Evolutionary conservation across 2,329 filamentous ascomycete genomes (phyloP).

Genomic region (Aschersonia sp.): DNA sequence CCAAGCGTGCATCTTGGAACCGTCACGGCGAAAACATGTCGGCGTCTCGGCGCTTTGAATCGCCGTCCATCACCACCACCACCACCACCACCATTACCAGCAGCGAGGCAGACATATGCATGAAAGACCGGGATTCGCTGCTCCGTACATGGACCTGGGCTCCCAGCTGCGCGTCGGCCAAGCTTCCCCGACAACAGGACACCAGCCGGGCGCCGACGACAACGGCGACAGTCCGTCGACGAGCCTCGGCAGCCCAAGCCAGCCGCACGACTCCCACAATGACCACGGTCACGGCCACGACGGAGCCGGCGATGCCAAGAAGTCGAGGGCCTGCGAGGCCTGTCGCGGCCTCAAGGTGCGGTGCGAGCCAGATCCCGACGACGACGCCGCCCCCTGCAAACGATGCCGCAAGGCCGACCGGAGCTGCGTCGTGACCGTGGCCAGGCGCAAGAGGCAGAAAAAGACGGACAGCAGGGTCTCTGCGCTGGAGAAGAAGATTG

Average conservation of each 20-base stretch:
- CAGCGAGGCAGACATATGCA: too few species aligned
- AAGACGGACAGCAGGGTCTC: slow-evolving; percentile 83
- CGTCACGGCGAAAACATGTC: too few species aligned
- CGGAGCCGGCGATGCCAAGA: slow-evolving; percentile 38
- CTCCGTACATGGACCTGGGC: too few species aligned
- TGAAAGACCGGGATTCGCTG: too few species aligned
- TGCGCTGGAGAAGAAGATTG: slow-evolving; percentile 86
- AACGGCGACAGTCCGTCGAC: slow-evolving; percentile 5
- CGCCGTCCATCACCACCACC: too few species aligned
- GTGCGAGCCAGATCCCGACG: slow-evolving; percentile 59
- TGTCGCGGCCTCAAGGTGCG: slow-evolving; percentile 69
- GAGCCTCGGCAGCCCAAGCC: neutral
- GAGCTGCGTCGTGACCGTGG: slow-evolving; percentile 63
- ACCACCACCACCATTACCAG: too few species aligned
- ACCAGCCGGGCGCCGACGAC: slow-evolving; percentile 2
- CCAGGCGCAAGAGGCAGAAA: slow-evolving; percentile 67
- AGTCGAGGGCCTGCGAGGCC: slow-evolving; percentile 59
- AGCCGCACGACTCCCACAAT: slow-evolving; percentile 6
- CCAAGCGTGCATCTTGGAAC: too few species aligned
- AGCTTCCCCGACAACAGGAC: too few species aligned
- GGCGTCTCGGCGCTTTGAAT: too few species aligned
- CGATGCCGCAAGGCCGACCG: slow-evolving; percentile 72
- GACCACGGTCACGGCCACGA: slow-evolving; percentile 1
- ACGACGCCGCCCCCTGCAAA: slow-evolving; percentile 50
- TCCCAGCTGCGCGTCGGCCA: too few species aligned